Percentiles rank a stretch among this genome's conserved stretches.
These are phyloP conservation scores for Conoideocrella luteorostrata DNA, from an alignment of 2,329 filamentous ascomycete genomes.

Conservation along the genomic window DNA sequence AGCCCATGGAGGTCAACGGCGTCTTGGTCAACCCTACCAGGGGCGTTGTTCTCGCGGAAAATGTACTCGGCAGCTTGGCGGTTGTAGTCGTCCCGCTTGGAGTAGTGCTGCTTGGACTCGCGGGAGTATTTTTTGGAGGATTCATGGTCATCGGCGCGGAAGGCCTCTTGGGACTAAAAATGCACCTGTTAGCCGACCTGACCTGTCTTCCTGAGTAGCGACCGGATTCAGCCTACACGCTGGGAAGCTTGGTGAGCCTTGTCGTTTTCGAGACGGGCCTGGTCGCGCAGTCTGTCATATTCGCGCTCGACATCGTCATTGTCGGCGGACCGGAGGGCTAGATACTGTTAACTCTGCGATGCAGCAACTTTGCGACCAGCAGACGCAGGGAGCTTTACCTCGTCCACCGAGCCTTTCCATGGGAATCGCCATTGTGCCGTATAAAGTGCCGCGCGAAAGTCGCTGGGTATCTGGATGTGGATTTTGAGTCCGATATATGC, in stretches of 20 bases:
- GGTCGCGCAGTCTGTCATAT: conserved; percentile 83
- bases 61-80: conserved; percentile 88
- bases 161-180: conserved; percentile 65
- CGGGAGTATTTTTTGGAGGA: conserved; percentile 78
- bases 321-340: conserved; percentile 71
- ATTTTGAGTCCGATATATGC: neutral
- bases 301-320: conserved; percentile 68
- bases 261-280: conserved; percentile 72
- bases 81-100: conserved; percentile 83
- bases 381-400: conserved; percentile 27
- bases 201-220: too few relatives aligned
- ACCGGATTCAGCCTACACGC: conserved; percentile 49
- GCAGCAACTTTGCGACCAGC: neutral
- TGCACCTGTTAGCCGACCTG: too few relatives aligned
- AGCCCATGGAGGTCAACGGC: conserved; percentile 93
- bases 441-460: neutral
- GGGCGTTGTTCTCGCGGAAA: conserved; percentile 88
- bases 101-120: conserved; percentile 77
- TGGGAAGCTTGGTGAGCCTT: conserved; percentile 76
- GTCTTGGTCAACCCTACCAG: conserved; percentile 66
- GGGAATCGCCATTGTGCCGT: conserved; percentile 26
- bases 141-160: conserved; percentile 74
- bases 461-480: neutral
- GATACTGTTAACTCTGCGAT: neutral
- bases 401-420: conserved; percentile 33